Conservation (phyloP, 768 basidiomycete species). For the Glaciozyma martinii region DNA sequence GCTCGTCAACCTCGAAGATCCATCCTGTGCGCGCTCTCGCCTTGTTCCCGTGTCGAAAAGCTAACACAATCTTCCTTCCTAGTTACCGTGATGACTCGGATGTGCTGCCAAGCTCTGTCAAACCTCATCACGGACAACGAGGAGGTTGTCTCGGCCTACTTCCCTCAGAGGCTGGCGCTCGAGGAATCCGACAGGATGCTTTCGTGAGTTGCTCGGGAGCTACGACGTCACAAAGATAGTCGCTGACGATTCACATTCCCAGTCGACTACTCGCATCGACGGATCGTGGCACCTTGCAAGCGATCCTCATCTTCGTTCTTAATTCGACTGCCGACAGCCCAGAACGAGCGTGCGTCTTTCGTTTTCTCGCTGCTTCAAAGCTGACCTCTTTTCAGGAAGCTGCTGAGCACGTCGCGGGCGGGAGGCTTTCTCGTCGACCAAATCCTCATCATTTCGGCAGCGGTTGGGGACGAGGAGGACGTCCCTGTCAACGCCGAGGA, state of each 20-base stretch:
- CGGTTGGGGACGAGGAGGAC: constrained; percentile 10
- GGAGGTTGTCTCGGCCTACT: not conserved
- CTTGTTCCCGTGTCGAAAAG: not conserved
- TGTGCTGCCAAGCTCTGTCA: constrained; percentile 24
- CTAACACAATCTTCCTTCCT: not conserved
- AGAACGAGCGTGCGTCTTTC: constrained; percentile 8
- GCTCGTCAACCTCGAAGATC: constrained; percentile 21
- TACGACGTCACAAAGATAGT: too few species aligned
- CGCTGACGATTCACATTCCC: not conserved
- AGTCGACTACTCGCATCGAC: constrained; percentile 23
- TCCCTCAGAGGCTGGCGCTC: not conserved
- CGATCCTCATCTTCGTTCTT: constrained; percentile 22
- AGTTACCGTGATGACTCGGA: constrained; percentile 17
- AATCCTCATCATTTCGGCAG: constrained; percentile 1
- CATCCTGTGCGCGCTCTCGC: not conserved
- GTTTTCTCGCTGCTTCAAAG: not conserved
- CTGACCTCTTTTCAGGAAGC: not conserved
- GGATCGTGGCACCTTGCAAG: constrained; percentile 17
- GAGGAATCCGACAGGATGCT: not conserved
- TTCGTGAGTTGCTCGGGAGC: not conserved
- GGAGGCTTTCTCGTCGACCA: constrained; percentile 18
- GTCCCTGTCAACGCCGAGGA: not conserved
- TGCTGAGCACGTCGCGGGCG: constrained; percentile 13
- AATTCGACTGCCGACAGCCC: constrained; percentile 13
- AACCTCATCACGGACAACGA: constrained; percentile 23